Conservation (phyloP, 352 stramenopile species). For the Pythium pectinolyticum region DNA sequence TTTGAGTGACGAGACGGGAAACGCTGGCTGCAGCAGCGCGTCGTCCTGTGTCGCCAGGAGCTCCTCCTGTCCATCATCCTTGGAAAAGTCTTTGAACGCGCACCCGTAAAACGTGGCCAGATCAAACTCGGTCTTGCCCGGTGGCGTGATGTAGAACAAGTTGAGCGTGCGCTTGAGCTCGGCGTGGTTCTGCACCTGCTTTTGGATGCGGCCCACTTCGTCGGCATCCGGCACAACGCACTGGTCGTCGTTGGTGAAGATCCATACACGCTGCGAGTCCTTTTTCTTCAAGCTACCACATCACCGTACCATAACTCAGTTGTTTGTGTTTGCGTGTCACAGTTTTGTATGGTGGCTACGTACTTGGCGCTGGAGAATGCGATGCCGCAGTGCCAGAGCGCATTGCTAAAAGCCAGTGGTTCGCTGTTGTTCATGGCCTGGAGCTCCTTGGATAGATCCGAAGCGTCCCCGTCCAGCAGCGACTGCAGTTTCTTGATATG, state of each 20-base stretch:
- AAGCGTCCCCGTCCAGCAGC: constrained; percentile 38
- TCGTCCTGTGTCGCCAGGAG: constrained; percentile 26
- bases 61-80: constrained; percentile 27
- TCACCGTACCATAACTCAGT: too few relatives aligned
- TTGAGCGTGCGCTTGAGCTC: constrained; percentile 77
- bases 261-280: constrained; percentile 82
- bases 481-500: constrained; percentile 78
- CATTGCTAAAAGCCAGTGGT: constrained; percentile 73
- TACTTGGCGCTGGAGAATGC: constrained; percentile 82
- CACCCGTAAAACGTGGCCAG: constrained; percentile 60
- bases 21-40: constrained; percentile 57
- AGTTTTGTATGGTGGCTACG: too few relatives aligned
- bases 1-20: constrained; percentile 69
- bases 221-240: constrained; percentile 48
- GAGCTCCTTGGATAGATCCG: constrained; percentile 43
- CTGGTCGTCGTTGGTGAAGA: constrained; percentile 83
- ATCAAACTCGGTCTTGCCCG: constrained; percentile 54
- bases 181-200: constrained; percentile 83
- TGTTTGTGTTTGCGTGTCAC: too few relatives aligned
- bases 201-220: constrained; percentile 62
- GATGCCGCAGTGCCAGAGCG: constrained; percentile 80
- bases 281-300: constrained; percentile 77
- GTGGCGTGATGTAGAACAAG: constrained; percentile 74
- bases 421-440: constrained; percentile 64
- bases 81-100: constrained; percentile 67